Evolutionary conservation across 1,139 yeast species (phyloP).

Genomic region (Komagataea norvegica): DNA sequence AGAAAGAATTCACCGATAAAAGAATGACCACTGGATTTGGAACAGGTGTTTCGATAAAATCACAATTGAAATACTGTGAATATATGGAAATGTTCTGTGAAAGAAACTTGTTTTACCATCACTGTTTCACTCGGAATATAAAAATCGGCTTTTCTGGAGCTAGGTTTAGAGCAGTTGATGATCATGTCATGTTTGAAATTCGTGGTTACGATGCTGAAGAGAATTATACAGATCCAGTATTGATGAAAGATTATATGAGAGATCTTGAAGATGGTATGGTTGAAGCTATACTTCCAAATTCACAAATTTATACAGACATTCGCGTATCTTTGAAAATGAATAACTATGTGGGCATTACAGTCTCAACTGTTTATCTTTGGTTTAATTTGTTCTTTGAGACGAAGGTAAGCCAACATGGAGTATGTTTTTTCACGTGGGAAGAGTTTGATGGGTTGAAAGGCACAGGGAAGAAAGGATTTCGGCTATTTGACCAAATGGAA

Average conservation of each 20-base stretch:
- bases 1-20: slow-evolving; percentile 45
- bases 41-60: slow-evolving; percentile 64
- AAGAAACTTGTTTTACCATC: slow-evolving; percentile 16
- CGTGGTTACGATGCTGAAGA: slow-evolving; percentile 5
- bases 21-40: slow-evolving; percentile 59
- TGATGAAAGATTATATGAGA: slow-evolving; percentile 3
- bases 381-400: slow-evolving; percentile 34
- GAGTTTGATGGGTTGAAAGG: slow-evolving; percentile 73
- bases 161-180: slow-evolving; percentile 1
- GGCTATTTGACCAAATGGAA: slow-evolving; percentile 41
- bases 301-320: slow-evolving; percentile 11
- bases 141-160: slow-evolving; percentile 18
- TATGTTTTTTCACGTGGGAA: slow-evolving; percentile 44
- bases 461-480: slow-evolving; percentile 46
- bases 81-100: slow-evolving; percentile 45
- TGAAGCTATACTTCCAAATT: slow-evolving; percentile 2
- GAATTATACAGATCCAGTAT: slow-evolving; percentile 1
- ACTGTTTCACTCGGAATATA: slow-evolving; percentile 12
- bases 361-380: slow-evolving; percentile 32
- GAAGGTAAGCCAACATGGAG: neutral
- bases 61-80: slow-evolving; percentile 62
- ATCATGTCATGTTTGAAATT: slow-evolving; percentile 2
- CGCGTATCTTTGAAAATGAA: slow-evolving; percentile 4
- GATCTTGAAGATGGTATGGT: neutral
- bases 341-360: slow-evolving; percentile 1